Evolutionary conservation across 2,329 filamentous ascomycete species (phyloP), one percentile per base, ranked within the genome.

Genomic region (Sporothrix brunneoviolacea): DNA sequence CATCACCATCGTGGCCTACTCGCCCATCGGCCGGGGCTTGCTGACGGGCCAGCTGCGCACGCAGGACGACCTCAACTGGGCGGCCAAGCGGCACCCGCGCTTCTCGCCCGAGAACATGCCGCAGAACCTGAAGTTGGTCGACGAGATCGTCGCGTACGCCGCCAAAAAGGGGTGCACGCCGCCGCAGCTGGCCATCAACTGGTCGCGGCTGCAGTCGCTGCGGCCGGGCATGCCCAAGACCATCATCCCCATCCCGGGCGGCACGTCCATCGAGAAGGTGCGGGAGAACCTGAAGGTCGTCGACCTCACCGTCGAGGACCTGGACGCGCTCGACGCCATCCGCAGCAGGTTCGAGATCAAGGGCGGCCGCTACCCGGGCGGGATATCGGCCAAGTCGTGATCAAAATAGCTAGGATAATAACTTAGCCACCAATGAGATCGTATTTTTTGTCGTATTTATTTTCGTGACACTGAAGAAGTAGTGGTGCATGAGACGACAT

Each of bases 1-100:
- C 19, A 83, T 84, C 41, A 74, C 79, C 0, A 67, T 83, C 38
- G 59, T 82, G 3, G 77, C 75, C 2, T 83, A 65, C 54, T 50
- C 83, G 39, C 86, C 87, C 24, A n/a, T 48, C 15, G 37, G 50
- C 12, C 71, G 74, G 2, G 77, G 77, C 12, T n/a, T 52, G 22
- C 24, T 52, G 43, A 47, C 50, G 6, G 48, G 48, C 41, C 18
- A 21, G 8, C 2, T 51, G 15, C 42, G 42, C 36, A 16, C 42
- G 8, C 49, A 35, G 28, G 42, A 40, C 21, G 42, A 46, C 36
- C 16, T 51, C 9, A 13, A n/a, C 42, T 28, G 42, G 21, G 24
- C 28, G 8, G 27, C 27, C 18, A 8, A 19, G 13, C 21, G 32
- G 30, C 42, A 70, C 9, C 77, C 76, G 2, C 69, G 76, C 10